A percentile compares a stretch with the other conserved stretches of the same genome.
phyloP scores from a whole-genome alignment of 108 stramenopile species.

The Asterionellopsis glacialis region DNA sequence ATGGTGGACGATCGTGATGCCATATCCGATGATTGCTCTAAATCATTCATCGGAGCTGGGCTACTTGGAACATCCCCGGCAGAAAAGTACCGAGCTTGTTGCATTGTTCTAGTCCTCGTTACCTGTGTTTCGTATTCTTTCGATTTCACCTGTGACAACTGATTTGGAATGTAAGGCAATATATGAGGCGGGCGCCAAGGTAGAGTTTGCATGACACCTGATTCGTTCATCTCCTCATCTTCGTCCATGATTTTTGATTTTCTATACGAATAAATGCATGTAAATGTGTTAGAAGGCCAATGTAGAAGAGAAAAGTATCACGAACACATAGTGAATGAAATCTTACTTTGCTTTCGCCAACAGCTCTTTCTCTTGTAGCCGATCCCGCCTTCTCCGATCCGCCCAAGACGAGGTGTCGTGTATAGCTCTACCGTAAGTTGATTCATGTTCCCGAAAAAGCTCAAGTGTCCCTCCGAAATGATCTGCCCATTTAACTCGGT shows the following conservation, averaged over 20 bases:
- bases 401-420: constrained; percentile 37
- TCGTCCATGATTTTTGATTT: constrained; percentile 53
- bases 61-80: constrained; percentile 58
- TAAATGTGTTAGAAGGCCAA: not conserved
- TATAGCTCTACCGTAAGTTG: not conserved
- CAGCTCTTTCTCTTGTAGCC: constrained; percentile 69
- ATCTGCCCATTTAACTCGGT: constrained; percentile 76
- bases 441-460: constrained; percentile 26
- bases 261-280: constrained; percentile 31
- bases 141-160: constrained; percentile 48
- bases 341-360: constrained; percentile 70
- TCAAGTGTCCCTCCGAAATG: constrained; percentile 59
- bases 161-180: constrained; percentile 26
- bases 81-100: constrained; percentile 43
- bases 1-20: constrained; percentile 52
- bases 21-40: constrained; percentile 79
- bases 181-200: constrained; percentile 40
- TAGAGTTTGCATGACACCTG: constrained; percentile 49
- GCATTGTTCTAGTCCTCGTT: constrained; percentile 43
- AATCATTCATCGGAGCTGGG: constrained; percentile 65
- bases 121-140: constrained; percentile 55
- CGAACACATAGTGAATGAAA: constrained; percentile 1
- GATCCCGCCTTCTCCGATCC: constrained; percentile 61
- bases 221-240: constrained; percentile 52
- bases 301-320: not conserved